phyloP scores from a whole-genome alignment of 495 filamentous ascomycete genomes.

The Xanthoparmelia taractica region DNA sequence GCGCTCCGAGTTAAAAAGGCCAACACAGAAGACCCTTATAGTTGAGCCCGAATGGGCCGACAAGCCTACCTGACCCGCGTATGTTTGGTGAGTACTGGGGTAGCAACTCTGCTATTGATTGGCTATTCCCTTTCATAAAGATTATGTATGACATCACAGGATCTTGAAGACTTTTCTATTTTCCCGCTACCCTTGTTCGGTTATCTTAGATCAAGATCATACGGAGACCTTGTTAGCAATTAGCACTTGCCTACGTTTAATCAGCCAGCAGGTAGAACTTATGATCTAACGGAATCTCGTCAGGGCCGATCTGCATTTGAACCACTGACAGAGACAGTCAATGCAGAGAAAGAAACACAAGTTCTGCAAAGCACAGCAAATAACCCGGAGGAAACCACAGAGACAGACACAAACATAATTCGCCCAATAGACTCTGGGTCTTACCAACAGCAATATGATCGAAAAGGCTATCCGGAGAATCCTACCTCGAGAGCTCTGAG shows the following conservation, averaged over 20 bases:
- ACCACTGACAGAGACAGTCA: constrained; percentile 34
- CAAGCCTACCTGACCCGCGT: constrained; percentile 45
- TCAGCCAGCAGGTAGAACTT: background rate
- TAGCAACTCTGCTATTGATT: constrained; percentile 23
- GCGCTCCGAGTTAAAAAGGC: background rate
- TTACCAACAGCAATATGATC: constrained; percentile 54
- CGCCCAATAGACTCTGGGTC: background rate
- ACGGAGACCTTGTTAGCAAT: background rate
- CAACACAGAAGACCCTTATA: too few species aligned
- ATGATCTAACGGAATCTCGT: background rate
- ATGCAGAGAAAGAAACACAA: constrained; percentile 22
- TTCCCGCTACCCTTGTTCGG: background rate
- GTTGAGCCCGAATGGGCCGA: constrained; percentile 37
- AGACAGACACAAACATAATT: constrained; percentile 29
- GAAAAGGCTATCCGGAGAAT: constrained; percentile 61
- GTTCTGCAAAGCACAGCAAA: constrained; percentile 23
- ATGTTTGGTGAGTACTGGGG: constrained; percentile 41
- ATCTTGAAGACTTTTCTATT: background rate
- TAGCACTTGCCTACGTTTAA: background rate
- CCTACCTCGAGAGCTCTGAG: constrained; percentile 42
- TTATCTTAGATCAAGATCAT: background rate
- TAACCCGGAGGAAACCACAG: constrained; percentile 32
- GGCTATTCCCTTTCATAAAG: background rate
- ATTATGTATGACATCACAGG: too few species aligned
- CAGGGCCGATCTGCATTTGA: constrained; percentile 67